A percentile compares a stretch with the other conserved stretches of the same genome.
Conservation (phyloP, 345 rosid genomes). For the Rhizophora apiculata region DNA sequence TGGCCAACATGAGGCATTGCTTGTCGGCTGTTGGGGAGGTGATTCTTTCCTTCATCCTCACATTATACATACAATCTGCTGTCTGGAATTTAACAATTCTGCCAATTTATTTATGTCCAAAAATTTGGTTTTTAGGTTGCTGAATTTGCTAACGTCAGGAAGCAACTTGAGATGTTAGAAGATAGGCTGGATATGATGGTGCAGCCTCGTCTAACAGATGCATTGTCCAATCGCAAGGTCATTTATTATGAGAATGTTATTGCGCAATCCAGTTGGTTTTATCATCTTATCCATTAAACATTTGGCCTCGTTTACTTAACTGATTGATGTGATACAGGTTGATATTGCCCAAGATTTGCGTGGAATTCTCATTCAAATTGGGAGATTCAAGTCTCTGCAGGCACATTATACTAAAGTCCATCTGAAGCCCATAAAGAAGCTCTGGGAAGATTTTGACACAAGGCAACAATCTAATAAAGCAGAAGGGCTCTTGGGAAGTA, state of each 20-base stretch:
- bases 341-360: conserved; percentile 93
- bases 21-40: conserved; percentile 99
- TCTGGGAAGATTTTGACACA: conserved; percentile 89
- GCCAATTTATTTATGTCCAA: neutral
- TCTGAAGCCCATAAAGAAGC: conserved; percentile 72
- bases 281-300: neutral
- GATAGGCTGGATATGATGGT: conserved; percentile 92
- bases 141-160: conserved; percentile 93
- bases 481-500: conserved; percentile 47
- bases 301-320: conserved; percentile 6
- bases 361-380: conserved; percentile 87
- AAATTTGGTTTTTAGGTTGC: conserved; percentile 59
- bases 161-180: conserved; percentile 92
- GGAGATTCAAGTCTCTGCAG: conserved; percentile 91
- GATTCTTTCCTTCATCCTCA: neutral
- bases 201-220: conserved; percentile 94
- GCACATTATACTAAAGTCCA: conserved; percentile 84
- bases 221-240: conserved; percentile 91
- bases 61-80: neutral
- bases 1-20: conserved; percentile 99
- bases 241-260: neutral
- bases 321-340: conserved; percentile 44
- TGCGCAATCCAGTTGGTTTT: conserved; percentile 5
- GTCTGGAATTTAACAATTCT: neutral
- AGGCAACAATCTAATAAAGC: conserved; percentile 54